A percentile compares a stretch with the other conserved stretches of the same genome.
phyloP scores from a whole-genome alignment of 1,284 basidiomycete genomes.

The Apiotrichum gamsii region DNA sequence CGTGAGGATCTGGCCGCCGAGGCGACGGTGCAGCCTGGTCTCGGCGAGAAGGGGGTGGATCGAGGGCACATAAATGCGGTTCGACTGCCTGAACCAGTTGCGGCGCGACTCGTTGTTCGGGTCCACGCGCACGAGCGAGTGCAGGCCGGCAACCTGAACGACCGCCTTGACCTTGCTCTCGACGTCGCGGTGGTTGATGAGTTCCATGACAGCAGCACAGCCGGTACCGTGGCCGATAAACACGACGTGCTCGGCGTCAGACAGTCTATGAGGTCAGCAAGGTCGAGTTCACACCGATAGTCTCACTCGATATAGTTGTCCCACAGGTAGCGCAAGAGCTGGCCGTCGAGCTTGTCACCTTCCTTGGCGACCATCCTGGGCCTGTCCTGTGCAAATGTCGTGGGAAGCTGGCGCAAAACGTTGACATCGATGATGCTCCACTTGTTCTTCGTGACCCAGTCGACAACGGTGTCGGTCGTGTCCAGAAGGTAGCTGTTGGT shows the following conservation, averaged over 20 bases:
- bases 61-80: slow-evolving; percentile 40
- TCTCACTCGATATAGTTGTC: slow-evolving; percentile 84
- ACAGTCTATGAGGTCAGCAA: slow-evolving; percentile 53
- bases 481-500: slow-evolving; percentile 82
- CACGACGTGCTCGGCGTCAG: slow-evolving; percentile 63
- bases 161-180: slow-evolving; percentile 62
- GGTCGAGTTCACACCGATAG: no score
- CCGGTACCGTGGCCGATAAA: slow-evolving; percentile 83
- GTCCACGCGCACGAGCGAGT: slow-evolving; percentile 46
- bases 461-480: slow-evolving; percentile 68
- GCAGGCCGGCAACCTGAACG: slow-evolving; percentile 68
- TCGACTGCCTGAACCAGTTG: slow-evolving; percentile 42
- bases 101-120: slow-evolving; percentile 32
- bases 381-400: slow-evolving; percentile 23
- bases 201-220: slow-evolving; percentile 64
- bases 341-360: slow-evolving; percentile 37
- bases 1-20: slow-evolving; percentile 41
- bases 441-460: slow-evolving; percentile 59
- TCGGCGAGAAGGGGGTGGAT: slow-evolving; percentile 40
- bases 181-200: slow-evolving; percentile 63
- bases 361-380: slow-evolving; percentile 27
- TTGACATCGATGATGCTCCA: slow-evolving; percentile 84
- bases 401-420: slow-evolving; percentile 63
- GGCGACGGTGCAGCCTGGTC: slow-evolving; percentile 33
- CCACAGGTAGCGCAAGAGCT: slow-evolving; percentile 79